Base-by-base conservation (phyloP, 345 rosid genomes). In the Populus simonii region DNA sequence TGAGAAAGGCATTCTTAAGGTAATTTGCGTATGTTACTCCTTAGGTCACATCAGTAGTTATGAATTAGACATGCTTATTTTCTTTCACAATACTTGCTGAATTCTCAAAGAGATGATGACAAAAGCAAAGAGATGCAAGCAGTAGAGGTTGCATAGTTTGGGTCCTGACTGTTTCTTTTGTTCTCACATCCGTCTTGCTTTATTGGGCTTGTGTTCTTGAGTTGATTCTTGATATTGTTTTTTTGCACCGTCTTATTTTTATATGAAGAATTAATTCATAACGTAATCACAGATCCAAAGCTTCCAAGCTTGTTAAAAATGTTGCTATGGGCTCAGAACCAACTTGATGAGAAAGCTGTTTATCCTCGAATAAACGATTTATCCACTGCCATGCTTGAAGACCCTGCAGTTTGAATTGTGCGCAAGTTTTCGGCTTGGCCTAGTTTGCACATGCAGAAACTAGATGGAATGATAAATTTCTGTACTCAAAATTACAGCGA, bases 301-400 rank as follows among this genome's bases (percentile, higher is more conserved):
- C 97, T 96, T 73, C 95, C 97, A 71, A 90, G 91, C 78, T 86
- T 94, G 88, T 86, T 96, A 79, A 96, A 91, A 89, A 94, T 94
- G 99, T 77, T 96, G 88, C 20, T 90, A 66, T 96, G 97, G 97
- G 92, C 94, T 63, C 97, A 96, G 84, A 90, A 83, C 47, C 92
- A 91, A 83, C 95, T 96, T 7, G 98, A 93, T 79, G 94, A 94
- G 80, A 96, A 88, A 84, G 97, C 97, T 72, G 84, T 83, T n/a
- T 96, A 93, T 86, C 99, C 99, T 4, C 91, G 92, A 81, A 92
- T 94, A 79, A 96, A 85, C 7, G 88, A 94, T 82, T 79, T 96
- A 74, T 87, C 97, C 20, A 89, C 87, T 5, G 97, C 93, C 55
- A 83, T 70, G 78, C 92, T 94, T 0, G 97, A 91, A 87, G 94